Conservation (phyloP, 1,284 basidiomycete genomes). For the Rhizoctonia solani region DNA sequence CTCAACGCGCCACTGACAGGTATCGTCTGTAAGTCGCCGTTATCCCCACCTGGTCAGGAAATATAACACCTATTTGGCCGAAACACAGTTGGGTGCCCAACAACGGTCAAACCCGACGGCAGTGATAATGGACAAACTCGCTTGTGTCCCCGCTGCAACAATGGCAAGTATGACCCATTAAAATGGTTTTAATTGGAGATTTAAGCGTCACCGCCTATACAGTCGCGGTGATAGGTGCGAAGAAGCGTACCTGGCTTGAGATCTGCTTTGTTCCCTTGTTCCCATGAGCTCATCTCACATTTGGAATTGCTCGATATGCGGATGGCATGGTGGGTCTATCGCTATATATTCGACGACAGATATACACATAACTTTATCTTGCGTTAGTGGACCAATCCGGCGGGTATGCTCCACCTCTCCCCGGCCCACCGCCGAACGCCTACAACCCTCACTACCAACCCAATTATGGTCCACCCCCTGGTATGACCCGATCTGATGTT, state of each 20-base stretch:
- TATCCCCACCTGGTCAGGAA: neutral
- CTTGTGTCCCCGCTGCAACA: slow-evolving; percentile 25
- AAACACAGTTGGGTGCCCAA: slow-evolving; percentile 25
- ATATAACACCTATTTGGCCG: neutral
- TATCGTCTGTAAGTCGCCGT: slow-evolving; percentile 20
- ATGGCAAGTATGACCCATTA: neutral
- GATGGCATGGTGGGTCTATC: slow-evolving; percentile 19
- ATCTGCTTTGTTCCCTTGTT: slow-evolving; percentile 27
- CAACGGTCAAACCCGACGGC: slow-evolving; percentile 7
- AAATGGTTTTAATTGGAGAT: too few relatives aligned
- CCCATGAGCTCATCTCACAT: slow-evolving; percentile 26
- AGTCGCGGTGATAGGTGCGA: slow-evolving; percentile 29
- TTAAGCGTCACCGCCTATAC: neutral
- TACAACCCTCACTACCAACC: slow-evolving; percentile 21
- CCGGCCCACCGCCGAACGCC: slow-evolving; percentile 9
- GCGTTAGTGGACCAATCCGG: slow-evolving; percentile 8
- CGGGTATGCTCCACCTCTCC: slow-evolving; percentile 20
- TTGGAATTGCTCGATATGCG: slow-evolving; percentile 32
- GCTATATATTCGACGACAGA: neutral
- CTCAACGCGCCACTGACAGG: neutral
- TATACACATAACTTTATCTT: neutral
- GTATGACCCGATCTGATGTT: neutral
- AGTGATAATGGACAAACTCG: slow-evolving; percentile 31
- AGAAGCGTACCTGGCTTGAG: slow-evolving; percentile 32
- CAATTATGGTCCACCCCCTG: slow-evolving; percentile 24